phyloP scores from a whole-genome alignment of 345 rosid genomes.

The Cardamine resedifolia region DNA sequence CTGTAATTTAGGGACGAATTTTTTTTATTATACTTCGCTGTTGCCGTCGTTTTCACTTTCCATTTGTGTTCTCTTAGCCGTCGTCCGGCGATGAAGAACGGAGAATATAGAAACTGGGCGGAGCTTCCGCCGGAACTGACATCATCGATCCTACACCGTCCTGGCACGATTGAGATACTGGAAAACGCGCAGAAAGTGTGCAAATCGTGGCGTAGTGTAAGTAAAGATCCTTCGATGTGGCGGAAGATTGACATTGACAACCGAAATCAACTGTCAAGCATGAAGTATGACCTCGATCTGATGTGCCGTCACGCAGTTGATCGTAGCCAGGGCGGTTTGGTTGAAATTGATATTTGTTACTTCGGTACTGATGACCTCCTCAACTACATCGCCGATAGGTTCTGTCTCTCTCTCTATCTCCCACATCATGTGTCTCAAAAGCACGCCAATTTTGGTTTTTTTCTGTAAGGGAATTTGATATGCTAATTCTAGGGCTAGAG shows the following conservation, averaged over 20 bases:
- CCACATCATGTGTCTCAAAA: no score
- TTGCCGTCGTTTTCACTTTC: no score
- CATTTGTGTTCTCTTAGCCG: no score
- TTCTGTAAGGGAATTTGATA: neutral
- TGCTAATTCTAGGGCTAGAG: no score
- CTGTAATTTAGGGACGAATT: no score
- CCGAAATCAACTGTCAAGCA: neutral
- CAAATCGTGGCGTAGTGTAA: slow-evolving; percentile 48
- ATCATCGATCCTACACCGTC: slow-evolving; percentile 40
- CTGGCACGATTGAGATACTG: slow-evolving; percentile 46
- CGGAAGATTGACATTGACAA: slow-evolving; percentile 42
- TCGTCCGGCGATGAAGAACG: no score
- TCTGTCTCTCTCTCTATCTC: neutral
- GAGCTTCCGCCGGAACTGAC: no score
- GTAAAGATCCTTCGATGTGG: slow-evolving; percentile 55
- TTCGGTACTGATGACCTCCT: slow-evolving; percentile 50
- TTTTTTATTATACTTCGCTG: no score
- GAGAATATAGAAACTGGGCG: no score
- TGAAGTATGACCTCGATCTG: slow-evolving; percentile 10
- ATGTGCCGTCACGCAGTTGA: slow-evolving; percentile 56
- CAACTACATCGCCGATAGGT: slow-evolving; percentile 46
- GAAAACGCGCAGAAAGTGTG: slow-evolving; percentile 51
- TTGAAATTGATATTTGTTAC: slow-evolving; percentile 40
- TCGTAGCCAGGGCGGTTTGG: slow-evolving; percentile 51
- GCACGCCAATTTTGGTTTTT: neutral